Evolutionary conservation across 108 stramenopile genomes (phyloP).

Genomic region (Conticribra guillardii): DNA sequence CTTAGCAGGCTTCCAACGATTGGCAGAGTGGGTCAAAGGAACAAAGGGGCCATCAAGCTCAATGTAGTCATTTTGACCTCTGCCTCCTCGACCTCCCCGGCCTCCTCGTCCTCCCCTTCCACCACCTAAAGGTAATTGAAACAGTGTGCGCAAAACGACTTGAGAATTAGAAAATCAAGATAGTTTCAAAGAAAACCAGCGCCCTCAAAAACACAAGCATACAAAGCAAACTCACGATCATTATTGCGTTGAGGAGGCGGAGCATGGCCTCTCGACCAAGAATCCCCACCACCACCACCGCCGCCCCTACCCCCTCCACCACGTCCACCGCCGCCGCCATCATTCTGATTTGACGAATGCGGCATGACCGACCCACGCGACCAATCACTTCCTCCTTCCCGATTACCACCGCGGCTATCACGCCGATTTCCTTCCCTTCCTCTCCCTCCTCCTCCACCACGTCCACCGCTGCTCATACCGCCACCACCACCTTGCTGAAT

Average conservation of each 20-base stretch:
- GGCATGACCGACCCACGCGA: slow-evolving; percentile 16
- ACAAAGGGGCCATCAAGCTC: slow-evolving; percentile 60
- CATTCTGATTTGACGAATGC: slow-evolving; percentile 3
- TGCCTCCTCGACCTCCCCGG: slow-evolving; percentile 3
- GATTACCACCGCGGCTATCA: slow-evolving; percentile 15
- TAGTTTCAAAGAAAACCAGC: neutral
- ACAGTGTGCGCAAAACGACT: neutral
- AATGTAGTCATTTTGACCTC: slow-evolving; percentile 2
- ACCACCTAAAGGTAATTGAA: slow-evolving; percentile 4
- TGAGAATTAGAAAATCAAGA: neutral
- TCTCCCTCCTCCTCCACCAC: slow-evolving; percentile 21
- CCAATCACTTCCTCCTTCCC: slow-evolving; percentile 27
- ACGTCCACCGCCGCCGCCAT: slow-evolving; percentile 14
- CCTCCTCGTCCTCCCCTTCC: slow-evolving; percentile 30
- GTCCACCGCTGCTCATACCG: slow-evolving; percentile 23
- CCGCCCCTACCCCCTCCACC: slow-evolving; percentile 22
- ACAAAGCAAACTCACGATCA: slow-evolving; percentile 1
- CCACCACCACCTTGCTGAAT: slow-evolving; percentile 21
- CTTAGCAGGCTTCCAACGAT: slow-evolving; percentile 80
- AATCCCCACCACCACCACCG: slow-evolving; percentile 10
- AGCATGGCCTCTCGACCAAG: slow-evolving; percentile 29
- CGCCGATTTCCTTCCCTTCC: slow-evolving; percentile 5
- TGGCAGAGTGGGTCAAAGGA: slow-evolving; percentile 65
- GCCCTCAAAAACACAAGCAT: too few relatives aligned
- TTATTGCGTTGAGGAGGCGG: slow-evolving; percentile 35